A percentile compares a stretch with the other conserved stretches of the same genome.
phyloP scores from a whole-genome alignment of 768 basidiomycete genomes.

The Chalciporus chontae region DNA sequence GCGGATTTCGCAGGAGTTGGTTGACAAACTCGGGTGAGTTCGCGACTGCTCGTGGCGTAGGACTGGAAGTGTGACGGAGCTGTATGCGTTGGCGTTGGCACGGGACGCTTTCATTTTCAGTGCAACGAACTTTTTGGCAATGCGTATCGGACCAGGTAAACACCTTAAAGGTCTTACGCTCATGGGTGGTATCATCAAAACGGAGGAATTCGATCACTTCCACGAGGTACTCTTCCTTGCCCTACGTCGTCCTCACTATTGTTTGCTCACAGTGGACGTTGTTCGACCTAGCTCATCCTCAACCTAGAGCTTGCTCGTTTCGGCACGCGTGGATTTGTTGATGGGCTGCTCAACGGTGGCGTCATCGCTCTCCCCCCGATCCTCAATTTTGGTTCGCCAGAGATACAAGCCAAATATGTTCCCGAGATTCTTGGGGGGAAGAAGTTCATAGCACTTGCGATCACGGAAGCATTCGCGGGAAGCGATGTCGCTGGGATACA shows the following conservation, averaged over 20 bases:
- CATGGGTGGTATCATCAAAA: slow-evolving; percentile 75
- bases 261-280: neutral
- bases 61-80: neutral
- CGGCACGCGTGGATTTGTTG: slow-evolving; percentile 82
- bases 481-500: slow-evolving; percentile 82
- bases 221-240: slow-evolving; percentile 58
- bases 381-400: slow-evolving; percentile 81
- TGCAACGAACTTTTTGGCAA: slow-evolving; percentile 58
- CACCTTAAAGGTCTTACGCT: slow-evolving; percentile 80
- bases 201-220: slow-evolving; percentile 93
- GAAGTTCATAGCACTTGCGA: slow-evolving; percentile 86
- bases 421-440: slow-evolving; percentile 72
- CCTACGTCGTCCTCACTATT: neutral
- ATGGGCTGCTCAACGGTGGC: slow-evolving; percentile 75
- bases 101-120: slow-evolving; percentile 34
- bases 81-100: neutral
- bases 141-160: slow-evolving; percentile 76
- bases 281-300: slow-evolving; percentile 55
- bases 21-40: slow-evolving; percentile 78
- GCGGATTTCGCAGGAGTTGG: slow-evolving; percentile 76
- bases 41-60: neutral
- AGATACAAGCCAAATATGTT: slow-evolving; percentile 66
- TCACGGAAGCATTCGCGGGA: slow-evolving; percentile 92
- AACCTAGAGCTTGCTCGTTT: slow-evolving; percentile 81
- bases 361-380: slow-evolving; percentile 91